Percentiles rank a stretch among this genome's conserved stretches.
phyloP scores from a whole-genome alignment of 768 basidiomycete genomes.

The Termitomyces titanicus region DNA sequence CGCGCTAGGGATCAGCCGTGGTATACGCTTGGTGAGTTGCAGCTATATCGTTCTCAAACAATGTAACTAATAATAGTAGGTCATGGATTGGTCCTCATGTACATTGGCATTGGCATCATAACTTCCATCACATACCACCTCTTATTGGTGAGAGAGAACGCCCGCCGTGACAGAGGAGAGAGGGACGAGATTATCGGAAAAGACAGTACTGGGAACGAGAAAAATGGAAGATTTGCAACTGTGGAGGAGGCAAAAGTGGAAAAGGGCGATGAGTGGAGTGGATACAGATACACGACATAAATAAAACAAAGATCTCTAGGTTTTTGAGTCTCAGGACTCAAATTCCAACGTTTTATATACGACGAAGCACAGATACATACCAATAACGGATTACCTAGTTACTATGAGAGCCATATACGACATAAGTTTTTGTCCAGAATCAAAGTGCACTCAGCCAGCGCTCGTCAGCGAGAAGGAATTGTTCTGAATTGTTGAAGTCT shows the following conservation, averaged over 20 bases:
- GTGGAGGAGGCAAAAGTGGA: conserved; percentile 63
- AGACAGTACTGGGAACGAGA: conserved; percentile 33
- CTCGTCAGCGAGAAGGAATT: too few species aligned
- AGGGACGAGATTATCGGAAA: conserved; percentile 67
- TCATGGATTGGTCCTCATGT: conserved; percentile 59
- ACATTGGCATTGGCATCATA: conserved; percentile 62
- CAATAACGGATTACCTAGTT: too few species aligned
- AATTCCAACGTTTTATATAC: too few species aligned
- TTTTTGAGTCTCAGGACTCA: not conserved
- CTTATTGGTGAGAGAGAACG: conserved; percentile 57
- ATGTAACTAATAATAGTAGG: conserved; percentile 2
- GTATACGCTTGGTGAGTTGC: conserved; percentile 48
- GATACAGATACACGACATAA: conserved; percentile 56
- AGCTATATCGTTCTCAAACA: not conserved
- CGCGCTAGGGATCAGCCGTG: conserved; percentile 63
- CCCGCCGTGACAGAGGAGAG: conserved; percentile 61
- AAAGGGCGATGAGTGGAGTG: conserved; percentile 75
- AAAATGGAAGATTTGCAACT: conserved; percentile 55
- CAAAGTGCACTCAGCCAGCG: too few species aligned
- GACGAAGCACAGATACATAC: not conserved
- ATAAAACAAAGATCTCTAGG: not conserved
- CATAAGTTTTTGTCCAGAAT: not conserved
- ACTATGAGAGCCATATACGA: too few species aligned
- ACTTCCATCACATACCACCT: conserved; percentile 37
- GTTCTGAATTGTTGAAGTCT: too few species aligned